Evolutionary conservation across 108 stramenopile genomes (phyloP), one percentile per base, ranked within the genome.

Genomic region (Cylindrotheca closterium): DNA sequence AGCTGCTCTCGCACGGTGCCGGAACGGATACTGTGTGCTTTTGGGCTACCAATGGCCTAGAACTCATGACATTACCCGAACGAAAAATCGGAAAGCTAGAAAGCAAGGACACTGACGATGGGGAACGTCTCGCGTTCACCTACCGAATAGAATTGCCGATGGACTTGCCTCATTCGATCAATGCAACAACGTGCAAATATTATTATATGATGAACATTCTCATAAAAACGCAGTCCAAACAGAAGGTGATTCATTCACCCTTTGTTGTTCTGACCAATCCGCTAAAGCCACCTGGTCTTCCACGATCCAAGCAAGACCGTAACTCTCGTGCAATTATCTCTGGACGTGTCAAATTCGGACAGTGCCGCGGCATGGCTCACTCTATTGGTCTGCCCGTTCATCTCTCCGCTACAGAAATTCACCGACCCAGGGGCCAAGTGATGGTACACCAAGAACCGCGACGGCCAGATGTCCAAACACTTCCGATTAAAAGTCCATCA

Each of bases 21-120:
- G 32, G 33, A 18, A 70, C 73, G 1, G 67, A 73, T 10, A 73
- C 77, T 4, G 77, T 84, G 10, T 80, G 79, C 30, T 78, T 84
- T 65, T 84, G 78, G 77, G 69, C 79, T 1, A 80, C 83, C 29
- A 70, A 84, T 55, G 75, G 65, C 18, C 19, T 84, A 24, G 67
- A 80, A 22, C 33, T 78, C 1, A 42, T 75, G 63, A 51, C 63
- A 23, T 32, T 73, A n/a, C 52, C 60, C 17, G 75, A 80, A 64
- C 68, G 81, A 55, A 23, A 29, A 15, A 24, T 27, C 25, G 71
- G 76, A 45, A 29, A 50, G 3, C 21, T 57, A 22, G 0, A 58
- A 19, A 58, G 1, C 5, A 37, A 50, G 0, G 0, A 58, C 8
- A 55, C 24, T 52, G 27, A 25, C 46, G 28, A 49, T 27, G 27